Evolutionary conservation across 2,329 filamentous ascomycete species (phyloP), one percentile per base, ranked within the genome.

Genomic region (Aspergillus fischeri): DNA sequence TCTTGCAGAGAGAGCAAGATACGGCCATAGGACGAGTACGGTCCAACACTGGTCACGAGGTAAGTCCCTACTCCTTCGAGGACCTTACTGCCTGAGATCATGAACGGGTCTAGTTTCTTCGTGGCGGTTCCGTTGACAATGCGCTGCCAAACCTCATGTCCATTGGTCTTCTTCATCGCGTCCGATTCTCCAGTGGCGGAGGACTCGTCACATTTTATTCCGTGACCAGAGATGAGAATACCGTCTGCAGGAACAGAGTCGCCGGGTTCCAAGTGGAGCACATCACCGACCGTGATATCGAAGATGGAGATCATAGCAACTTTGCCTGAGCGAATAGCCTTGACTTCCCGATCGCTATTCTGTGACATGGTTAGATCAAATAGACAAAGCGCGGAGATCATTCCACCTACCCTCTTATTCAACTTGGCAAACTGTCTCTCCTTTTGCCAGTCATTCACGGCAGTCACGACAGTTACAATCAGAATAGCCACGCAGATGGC

Each of bases 61-160:
- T 86, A 92, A 1, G 86, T 90, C 11, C 89, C 89, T 8, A 91
- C 83, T 48, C 89, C 89, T 69, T 91, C 88, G 75, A 91, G 87
- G 57, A 91, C 87, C 60, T 88, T 88, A 53, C 86, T 83, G 32
- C 89, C 92, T 29, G 92, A 96, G 64, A 96, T 90, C 66, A 97
- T 83, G 67, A 89, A 89, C 1, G 86, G 86, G 59, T 89, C 86
- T 3, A 87, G 74, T 50, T 85, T 82, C 58, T 79, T 81, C 4
- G 77, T 76, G 21, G 78, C 79, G 11, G 75, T 78, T 17, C 83
- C 79, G 8, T 80, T 77, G 51, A 82, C 75, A 28, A 88, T 77
- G 3, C 78, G 76, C 42, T 80, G 75, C 75, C 81, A 85, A 41
- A 85, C 85, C 59, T 85, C 81, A 20, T 84, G 78, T 11, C 81